Percentiles rank a stretch among this genome's conserved stretches.
Evolutionary conservation across 2,329 filamentous ascomycete species (phyloP).

Genomic region (Dendrostoma leiphaemia): DNA sequence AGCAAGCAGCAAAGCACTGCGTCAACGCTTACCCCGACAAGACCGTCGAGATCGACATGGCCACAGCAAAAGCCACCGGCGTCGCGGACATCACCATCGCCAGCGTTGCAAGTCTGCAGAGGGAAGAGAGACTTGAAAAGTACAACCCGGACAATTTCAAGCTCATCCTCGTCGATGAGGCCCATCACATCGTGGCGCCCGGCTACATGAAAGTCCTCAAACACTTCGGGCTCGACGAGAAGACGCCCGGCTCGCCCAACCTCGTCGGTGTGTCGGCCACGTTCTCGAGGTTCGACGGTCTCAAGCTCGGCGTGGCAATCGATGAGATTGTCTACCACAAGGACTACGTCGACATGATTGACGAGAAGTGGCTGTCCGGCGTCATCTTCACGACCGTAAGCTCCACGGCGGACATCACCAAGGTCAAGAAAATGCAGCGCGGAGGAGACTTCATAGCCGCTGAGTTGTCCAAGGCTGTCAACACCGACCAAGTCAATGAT

Average conservation of each 20-base stretch:
- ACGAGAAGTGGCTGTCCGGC: conserved; percentile 86
- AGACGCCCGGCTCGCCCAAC: conserved; percentile 53
- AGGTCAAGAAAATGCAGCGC: conserved; percentile 57
- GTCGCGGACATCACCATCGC: conserved; percentile 89
- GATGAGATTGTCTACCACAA: conserved; percentile 97
- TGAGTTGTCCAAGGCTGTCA: conserved; percentile 79
- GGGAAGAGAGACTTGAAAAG: conserved; percentile 73
- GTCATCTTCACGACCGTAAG: conserved; percentile 93
- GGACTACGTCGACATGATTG: conserved; percentile 66
- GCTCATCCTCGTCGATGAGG: conserved; percentile 90
- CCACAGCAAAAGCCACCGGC: conserved; percentile 70
- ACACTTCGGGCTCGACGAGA: conserved; percentile 68
- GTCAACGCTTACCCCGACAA: conserved; percentile 75
- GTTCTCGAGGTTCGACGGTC: conserved; percentile 75
- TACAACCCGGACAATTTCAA: conserved; percentile 82
- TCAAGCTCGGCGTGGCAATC: conserved; percentile 78
- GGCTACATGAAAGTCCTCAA: conserved; percentile 72
- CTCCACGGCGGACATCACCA: conserved; percentile 75
- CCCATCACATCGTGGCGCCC: conserved; percentile 89
- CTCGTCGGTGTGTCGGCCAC: conserved; percentile 85
- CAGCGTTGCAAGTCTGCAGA: conserved; percentile 81
- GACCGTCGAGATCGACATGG: conserved; percentile 90
- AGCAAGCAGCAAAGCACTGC: conserved; percentile 90
- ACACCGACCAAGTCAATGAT: conserved; percentile 77
- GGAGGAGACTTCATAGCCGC: conserved; percentile 77